A percentile compares a stretch with the other conserved stretches of the same genome.
These are phyloP conservation scores for Pascua sp. DNA, from an alignment of 1,284 basidiomycete species.

Conservation along the genomic window DNA sequence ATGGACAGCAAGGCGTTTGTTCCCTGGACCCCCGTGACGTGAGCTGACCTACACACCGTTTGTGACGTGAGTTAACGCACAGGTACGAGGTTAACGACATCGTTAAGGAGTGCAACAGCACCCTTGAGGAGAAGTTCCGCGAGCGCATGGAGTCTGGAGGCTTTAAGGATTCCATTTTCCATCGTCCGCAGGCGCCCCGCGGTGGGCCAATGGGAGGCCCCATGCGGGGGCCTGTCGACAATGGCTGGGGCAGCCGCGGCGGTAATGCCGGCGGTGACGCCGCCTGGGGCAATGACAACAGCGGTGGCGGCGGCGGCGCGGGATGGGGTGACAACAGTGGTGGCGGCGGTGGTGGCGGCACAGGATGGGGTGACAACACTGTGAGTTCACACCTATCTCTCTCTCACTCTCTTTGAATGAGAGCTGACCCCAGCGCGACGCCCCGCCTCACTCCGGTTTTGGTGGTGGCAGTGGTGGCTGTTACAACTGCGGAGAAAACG, in stretches of 20 bases:
- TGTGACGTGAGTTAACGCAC: background rate
- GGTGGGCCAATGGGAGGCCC: too few relatives aligned
- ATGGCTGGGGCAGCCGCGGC: conserved; percentile 7
- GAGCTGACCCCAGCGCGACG: background rate
- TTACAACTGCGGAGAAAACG: conserved; percentile 21
- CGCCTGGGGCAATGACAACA: background rate
- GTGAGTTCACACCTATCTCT: background rate
- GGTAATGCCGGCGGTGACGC: background rate
- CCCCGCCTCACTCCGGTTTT: background rate
- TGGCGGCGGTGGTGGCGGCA: background rate
- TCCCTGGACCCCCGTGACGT: too few relatives aligned
- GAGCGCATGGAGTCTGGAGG: background rate
- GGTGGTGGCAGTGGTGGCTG: conserved; percentile 12
- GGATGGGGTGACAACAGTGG: background rate
- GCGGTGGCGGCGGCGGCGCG: conserved; percentile 2
- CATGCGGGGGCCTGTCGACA: background rate
- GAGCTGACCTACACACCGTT: too few relatives aligned
- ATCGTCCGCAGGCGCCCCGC: too few relatives aligned
- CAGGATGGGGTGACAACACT: background rate
- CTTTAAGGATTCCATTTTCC: background rate
- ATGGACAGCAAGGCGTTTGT: too few relatives aligned
- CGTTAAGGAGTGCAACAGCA: background rate
- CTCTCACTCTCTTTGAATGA: background rate
- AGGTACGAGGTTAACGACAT: background rate
- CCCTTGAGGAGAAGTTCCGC: conserved; percentile 5